phyloP scores from a whole-genome alignment of 805 yeast genomes.

The Schwanniomyces sp. region DNA sequence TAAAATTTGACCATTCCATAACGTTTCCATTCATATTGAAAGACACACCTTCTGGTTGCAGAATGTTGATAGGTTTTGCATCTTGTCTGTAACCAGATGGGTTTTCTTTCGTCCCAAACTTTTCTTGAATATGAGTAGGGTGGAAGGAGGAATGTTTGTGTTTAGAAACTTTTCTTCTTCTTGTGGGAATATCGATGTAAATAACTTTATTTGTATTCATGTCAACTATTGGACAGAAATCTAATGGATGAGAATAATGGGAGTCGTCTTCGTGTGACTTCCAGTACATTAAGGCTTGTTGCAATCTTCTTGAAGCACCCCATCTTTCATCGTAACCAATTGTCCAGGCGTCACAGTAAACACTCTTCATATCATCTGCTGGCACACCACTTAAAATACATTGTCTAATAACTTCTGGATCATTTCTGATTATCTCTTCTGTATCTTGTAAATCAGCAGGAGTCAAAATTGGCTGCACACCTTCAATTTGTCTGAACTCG shows the following conservation, averaged over 20 bases:
- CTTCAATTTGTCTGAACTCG: constrained; percentile 49
- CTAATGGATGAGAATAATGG: constrained; percentile 72
- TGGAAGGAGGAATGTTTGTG: constrained; percentile 70
- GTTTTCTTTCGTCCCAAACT: constrained; percentile 50
- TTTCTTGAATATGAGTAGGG: constrained; percentile 60
- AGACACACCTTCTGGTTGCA: constrained; percentile 83
- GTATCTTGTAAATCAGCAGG: constrained; percentile 63
- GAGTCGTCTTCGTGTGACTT: constrained; percentile 76
- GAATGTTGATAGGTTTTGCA: constrained; percentile 64
- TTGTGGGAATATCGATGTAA: constrained; percentile 71
- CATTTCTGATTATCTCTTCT: constrained; percentile 66
- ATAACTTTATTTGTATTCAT: constrained; percentile 68
- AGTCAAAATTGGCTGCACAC: constrained; percentile 74
- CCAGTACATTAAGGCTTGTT: constrained; percentile 80
- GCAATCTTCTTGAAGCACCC: constrained; percentile 73
- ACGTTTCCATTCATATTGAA: constrained; percentile 68
- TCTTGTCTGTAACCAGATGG: constrained; percentile 57
- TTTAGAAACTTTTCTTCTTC: constrained; percentile 70
- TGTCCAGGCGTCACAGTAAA: constrained; percentile 69
- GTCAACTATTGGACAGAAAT: constrained; percentile 81
- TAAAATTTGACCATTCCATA: constrained; percentile 76
- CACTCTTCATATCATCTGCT: constrained; percentile 55
- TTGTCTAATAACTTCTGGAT: constrained; percentile 71
- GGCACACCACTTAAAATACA: constrained; percentile 71
- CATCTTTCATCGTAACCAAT: constrained; percentile 75